Evolutionary conservation across 2,329 filamentous ascomycete genomes (phyloP).

Genomic region (Trichoderma breve): DNA sequence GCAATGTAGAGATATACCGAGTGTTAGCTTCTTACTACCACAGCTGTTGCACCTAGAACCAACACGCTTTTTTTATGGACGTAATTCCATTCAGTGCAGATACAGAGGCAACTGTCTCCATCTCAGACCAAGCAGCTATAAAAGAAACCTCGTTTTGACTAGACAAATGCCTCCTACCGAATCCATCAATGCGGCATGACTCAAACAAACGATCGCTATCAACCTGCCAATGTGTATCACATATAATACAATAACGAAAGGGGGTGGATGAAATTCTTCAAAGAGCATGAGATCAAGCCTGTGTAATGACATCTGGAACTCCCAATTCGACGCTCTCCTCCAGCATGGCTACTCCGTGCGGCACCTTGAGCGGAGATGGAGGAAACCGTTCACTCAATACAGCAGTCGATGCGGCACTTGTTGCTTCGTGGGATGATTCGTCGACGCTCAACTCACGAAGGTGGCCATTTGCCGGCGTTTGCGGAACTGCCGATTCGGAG

Average conservation of each 20-base stretch:
- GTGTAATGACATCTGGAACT: slow-evolving; percentile 43
- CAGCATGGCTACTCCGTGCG: slow-evolving; percentile 53
- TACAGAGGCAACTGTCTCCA: neutral
- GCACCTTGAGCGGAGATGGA: slow-evolving; percentile 42
- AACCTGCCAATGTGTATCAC: neutral
- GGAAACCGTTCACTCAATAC: slow-evolving; percentile 13
- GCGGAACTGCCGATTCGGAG: neutral
- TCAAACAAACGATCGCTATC: slow-evolving; percentile 7
- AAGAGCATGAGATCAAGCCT: neutral
- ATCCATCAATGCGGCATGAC: neutral
- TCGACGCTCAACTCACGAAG: slow-evolving; percentile 4
- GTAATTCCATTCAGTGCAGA: neutral
- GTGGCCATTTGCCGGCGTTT: neutral
- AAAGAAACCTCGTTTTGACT: neutral
- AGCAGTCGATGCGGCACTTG: neutral
- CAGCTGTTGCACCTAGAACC: neutral
- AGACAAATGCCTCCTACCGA: neutral
- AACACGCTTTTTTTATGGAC: neutral
- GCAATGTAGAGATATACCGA: too few relatives aligned
- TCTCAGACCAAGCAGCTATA: neutral
- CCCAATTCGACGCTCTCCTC: slow-evolving; percentile 54
- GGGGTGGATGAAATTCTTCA: neutral
- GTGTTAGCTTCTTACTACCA: neutral
- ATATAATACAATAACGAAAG: neutral
- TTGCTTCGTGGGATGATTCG: neutral